These are phyloP conservation scores for Diplosphaera chodatii DNA, from an alignment of 139 green algal genomes.

Conservation along the genomic window DNA sequence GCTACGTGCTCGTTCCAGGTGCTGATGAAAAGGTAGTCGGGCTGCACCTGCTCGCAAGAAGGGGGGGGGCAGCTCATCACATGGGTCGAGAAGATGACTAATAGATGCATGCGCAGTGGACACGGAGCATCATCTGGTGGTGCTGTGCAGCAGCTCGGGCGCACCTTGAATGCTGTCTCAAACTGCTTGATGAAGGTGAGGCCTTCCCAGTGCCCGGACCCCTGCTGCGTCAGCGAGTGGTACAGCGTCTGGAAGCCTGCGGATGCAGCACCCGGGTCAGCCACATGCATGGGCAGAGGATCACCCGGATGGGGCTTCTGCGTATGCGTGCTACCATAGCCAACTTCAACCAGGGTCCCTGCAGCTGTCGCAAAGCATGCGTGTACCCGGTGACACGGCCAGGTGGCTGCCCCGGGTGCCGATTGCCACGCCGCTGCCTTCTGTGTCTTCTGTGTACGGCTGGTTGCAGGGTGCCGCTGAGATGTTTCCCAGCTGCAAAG, in stretches of 20 bases:
- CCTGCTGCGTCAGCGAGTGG: neutral
- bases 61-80: too few species aligned
- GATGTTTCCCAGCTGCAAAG: neutral
- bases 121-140: too few species aligned
- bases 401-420: neutral
- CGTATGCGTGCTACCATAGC: too few species aligned
- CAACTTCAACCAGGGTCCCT: too few species aligned
- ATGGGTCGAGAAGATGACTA: too few species aligned
- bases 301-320: too few species aligned
- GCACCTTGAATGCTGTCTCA: neutral
- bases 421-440: neutral
- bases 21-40: neutral
- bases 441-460: neutral
- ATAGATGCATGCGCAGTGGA: too few species aligned
- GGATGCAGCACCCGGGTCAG: too few species aligned
- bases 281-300: too few species aligned
- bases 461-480: neutral
- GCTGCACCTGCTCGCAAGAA: neutral
- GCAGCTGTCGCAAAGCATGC: too few species aligned
- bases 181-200: neutral
- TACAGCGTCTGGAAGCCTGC: neutral
- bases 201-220: neutral
- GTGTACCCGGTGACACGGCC: neutral
- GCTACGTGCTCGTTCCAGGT: conserved; percentile 2
- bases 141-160: neutral